Evolutionary conservation across 1,284 basidiomycete species (phyloP).

Genomic region (Austroboletus olivaceoglutinosus): DNA sequence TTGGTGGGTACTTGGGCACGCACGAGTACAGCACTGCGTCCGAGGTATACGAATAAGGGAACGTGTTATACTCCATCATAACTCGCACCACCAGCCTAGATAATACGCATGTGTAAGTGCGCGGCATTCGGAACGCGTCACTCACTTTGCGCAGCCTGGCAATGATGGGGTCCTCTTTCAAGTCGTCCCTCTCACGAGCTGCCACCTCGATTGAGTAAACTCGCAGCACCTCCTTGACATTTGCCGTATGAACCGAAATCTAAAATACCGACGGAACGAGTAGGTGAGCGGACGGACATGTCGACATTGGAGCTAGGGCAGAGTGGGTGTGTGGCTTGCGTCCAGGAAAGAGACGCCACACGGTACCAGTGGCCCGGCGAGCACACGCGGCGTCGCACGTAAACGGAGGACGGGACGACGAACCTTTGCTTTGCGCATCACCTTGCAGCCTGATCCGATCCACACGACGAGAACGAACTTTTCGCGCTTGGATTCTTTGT

Average conservation of each 20-base stretch:
- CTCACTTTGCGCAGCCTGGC: constrained; percentile 70
- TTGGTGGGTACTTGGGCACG: constrained; percentile 12
- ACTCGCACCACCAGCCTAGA: constrained; percentile 75
- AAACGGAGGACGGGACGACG: constrained; percentile 25
- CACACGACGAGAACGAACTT: constrained; percentile 90
- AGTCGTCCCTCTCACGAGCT: constrained; percentile 75
- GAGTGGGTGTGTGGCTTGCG: constrained; percentile 26
- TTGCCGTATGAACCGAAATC: constrained; percentile 86
- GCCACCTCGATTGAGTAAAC: constrained; percentile 85
- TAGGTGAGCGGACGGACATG: constrained; percentile 18
- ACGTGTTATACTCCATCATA: constrained; percentile 69
- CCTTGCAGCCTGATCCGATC: constrained; percentile 83
- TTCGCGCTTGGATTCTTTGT: constrained; percentile 82
- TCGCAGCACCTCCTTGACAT: constrained; percentile 78
- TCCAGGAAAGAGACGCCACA: too few relatives aligned
- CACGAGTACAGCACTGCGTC: constrained; percentile 14
- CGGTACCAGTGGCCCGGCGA: constrained; percentile 4
- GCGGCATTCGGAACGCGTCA: constrained; percentile 9
- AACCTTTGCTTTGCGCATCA: constrained; percentile 91
- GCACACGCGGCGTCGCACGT: constrained; percentile 22
- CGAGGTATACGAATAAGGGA: constrained; percentile 14
- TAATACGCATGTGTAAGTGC: constrained; percentile 8
- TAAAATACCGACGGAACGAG: constrained; percentile 31
- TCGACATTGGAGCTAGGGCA: constrained; percentile 21
- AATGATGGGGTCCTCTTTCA: constrained; percentile 79